Base-by-base conservation (phyloP, 2,329 filamentous ascomycete genomes). In the Chrysoporthe deuterocubensis region DNA sequence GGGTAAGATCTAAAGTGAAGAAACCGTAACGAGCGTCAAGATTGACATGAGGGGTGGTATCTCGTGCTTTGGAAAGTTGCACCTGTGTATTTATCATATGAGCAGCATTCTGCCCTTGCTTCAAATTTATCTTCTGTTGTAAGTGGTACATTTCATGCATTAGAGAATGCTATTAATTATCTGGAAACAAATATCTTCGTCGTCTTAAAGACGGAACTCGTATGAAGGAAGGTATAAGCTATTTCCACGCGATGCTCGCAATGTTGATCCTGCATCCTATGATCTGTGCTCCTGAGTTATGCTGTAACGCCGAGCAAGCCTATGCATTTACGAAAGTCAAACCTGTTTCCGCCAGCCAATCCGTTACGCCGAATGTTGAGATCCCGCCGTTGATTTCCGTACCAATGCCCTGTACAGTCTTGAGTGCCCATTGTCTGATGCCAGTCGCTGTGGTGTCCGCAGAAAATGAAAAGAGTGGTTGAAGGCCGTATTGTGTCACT, bases 1-100 rank as follows among this genome's bases (percentile, higher is more conserved):
- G 71, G 73, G 74, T 56, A 80, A 78, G 73, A 71, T 76, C 60
- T 70, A 58, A 66, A 56, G 34, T 2, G 18, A 62, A n/a, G n/a
- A 48, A 7, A 16, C 26, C 26, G 8, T 2, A 7, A 16, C 21
- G 56, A n/a, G 34, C 9, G n/a, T 37, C 37, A 46, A 44, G 14
- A 60, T n/a, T 52, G 32, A 43, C 11, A 44, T 34, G 42, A 54
- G 7, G 26, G 34, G 13, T 18, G 58, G 58, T 3, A 43, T 26
- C 11, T 26, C 26, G 37, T 9, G 48, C 13, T 48, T 52, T 42
- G 26, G 13, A n/a, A 7, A 32, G 8, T 21, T 50, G 61, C 32
- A 43, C 42, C 7, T 16, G 32, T 42, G 40, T 42, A 11, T 54
- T 18, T 42, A 11, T 54, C 11, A n/a, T 62, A 37, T 62, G 59